Evolutionary conservation across 805 yeast species (phyloP).

Genomic region (Wickerhamiella cacticola): DNA sequence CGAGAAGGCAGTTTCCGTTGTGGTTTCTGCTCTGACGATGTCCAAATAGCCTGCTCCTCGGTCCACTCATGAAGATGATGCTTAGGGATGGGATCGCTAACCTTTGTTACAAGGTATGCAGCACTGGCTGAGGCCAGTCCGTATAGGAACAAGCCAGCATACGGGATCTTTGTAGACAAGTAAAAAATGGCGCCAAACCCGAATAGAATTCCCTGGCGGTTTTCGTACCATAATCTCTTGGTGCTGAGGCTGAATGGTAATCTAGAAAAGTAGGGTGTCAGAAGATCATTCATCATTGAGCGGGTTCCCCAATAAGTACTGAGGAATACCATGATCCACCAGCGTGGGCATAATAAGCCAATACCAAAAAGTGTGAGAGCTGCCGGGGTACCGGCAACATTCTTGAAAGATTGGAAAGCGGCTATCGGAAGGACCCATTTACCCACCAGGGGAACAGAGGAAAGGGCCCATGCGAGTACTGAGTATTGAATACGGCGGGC

Average conservation of each 20-base stretch:
- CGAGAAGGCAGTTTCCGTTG: not conserved
- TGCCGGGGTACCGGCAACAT: slow-evolving; percentile 37
- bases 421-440: slow-evolving; percentile 33
- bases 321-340: slow-evolving; percentile 31
- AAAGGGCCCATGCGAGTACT: slow-evolving; percentile 26
- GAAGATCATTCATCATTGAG: slow-evolving; percentile 36
- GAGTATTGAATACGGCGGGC: not conserved
- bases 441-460: slow-evolving; percentile 36
- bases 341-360: slow-evolving; percentile 31
- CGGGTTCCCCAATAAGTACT: slow-evolving; percentile 38
- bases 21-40: slow-evolving; percentile 10
- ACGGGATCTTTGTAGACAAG: slow-evolving; percentile 35
- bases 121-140: slow-evolving; percentile 43
- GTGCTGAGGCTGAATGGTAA: slow-evolving; percentile 35
- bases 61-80: slow-evolving; percentile 24
- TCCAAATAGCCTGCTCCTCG: slow-evolving; percentile 27
- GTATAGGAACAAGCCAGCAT: slow-evolving; percentile 37
- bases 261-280: slow-evolving; percentile 40
- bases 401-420: slow-evolving; percentile 36
- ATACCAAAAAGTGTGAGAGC: slow-evolving; percentile 32
- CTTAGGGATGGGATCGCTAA: slow-evolving; percentile 37
- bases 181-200: slow-evolving; percentile 45
- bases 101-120: slow-evolving; percentile 43
- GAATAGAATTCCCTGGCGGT: slow-evolving; percentile 44
- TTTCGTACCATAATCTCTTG: slow-evolving; percentile 37